Evolutionary conservation across 1,284 basidiomycete genomes (phyloP).

Genomic region (Afroboletus lepidellus): DNA sequence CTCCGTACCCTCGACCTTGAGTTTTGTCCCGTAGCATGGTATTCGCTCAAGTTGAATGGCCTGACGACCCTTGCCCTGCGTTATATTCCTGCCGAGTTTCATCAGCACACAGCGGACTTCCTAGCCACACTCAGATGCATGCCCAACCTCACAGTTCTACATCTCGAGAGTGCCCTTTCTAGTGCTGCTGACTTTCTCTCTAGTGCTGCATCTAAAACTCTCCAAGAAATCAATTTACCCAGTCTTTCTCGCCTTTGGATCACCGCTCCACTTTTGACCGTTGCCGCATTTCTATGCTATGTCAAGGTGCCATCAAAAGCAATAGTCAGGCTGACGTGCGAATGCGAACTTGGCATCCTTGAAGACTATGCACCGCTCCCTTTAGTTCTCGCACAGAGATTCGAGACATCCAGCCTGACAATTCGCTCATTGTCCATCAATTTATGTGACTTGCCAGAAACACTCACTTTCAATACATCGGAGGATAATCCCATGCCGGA

Average conservation of each 20-base stretch:
- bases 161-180: not conserved
- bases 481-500: not conserved
- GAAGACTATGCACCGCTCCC: not conserved
- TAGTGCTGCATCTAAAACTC: not conserved
- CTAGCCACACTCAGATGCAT: not conserved
- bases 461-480: not conserved
- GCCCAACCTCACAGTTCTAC: not conserved
- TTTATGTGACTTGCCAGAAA: too few relatives aligned
- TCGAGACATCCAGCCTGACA: not conserved
- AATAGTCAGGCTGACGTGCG: too few relatives aligned
- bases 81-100: not conserved
- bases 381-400: not conserved
- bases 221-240: not conserved
- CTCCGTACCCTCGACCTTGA: not conserved
- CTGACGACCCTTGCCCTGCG: not conserved
- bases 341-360: not conserved
- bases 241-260: not conserved
- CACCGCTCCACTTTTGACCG: too few relatives aligned
- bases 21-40: not conserved
- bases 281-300: too few relatives aligned
- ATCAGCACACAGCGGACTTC: not conserved
- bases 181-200: not conserved
- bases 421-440: not conserved
- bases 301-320: too few relatives aligned
- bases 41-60: not conserved